phyloP scores from a whole-genome alignment of 2,329 filamentous ascomycete species.

The Ceratocystis smalleyi region DNA sequence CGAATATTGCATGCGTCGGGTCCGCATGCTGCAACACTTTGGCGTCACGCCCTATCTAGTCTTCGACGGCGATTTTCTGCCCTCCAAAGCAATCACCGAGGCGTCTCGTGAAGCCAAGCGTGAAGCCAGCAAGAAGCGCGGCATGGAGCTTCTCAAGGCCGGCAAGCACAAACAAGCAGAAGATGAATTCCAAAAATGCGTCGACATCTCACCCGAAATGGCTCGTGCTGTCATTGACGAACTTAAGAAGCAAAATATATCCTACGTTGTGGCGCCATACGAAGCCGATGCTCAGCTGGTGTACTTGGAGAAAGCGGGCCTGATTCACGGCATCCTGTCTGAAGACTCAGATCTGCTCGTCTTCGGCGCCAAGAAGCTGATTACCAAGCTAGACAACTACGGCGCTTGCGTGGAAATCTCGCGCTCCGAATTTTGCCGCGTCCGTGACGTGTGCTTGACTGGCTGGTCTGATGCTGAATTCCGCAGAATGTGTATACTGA shows the following conservation, averaged over 20 bases:
- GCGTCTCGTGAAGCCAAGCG: conserved; percentile 57
- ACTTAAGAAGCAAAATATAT: conserved; percentile 61
- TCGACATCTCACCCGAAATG: conserved; percentile 95
- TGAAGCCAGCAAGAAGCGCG: conserved; percentile 59
- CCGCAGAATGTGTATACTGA: conserved; percentile 86
- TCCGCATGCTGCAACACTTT: conserved; percentile 87
- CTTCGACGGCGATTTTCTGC: conserved; percentile 89
- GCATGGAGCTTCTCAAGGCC: conserved; percentile 63
- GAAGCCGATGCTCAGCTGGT: conserved; percentile 95
- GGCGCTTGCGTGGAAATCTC: conserved; percentile 88
- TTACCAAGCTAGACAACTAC: conserved; percentile 90
- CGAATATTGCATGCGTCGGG: conserved; percentile 75
- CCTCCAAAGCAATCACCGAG: conserved; percentile 84
- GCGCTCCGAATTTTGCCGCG: conserved; percentile 73
- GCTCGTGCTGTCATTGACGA: conserved; percentile 81
- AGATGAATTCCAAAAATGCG: conserved; percentile 79
- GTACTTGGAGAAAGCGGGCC: conserved; percentile 74
- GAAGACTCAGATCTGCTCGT: conserved; percentile 95
- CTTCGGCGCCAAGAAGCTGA: conserved; percentile 75
- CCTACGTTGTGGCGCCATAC: conserved; percentile 89
- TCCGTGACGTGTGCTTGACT: conserved; percentile 71
- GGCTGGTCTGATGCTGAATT: conserved; percentile 91
- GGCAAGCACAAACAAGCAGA: conserved; percentile 70
- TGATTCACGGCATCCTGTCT: conserved; percentile 77
- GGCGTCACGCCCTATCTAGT: conserved; percentile 88